These are phyloP conservation scores for Apophysomyces sp. DNA, from an alignment of 371 early-diverging fungal genomes.

Conservation along the genomic window DNA sequence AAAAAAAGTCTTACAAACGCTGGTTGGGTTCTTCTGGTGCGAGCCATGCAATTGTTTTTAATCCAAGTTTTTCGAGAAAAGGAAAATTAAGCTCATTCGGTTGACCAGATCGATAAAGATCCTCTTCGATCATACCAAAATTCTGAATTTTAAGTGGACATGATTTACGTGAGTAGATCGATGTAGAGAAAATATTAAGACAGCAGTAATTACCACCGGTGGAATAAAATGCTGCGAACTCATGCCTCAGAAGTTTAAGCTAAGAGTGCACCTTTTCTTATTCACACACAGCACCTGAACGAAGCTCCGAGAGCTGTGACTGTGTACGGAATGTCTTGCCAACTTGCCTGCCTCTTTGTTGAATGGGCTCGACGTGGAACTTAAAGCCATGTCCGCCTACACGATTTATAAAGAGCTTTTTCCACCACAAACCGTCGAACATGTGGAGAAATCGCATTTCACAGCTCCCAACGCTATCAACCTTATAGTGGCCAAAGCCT, in stretches of 20 bases:
- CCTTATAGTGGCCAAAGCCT: constrained; percentile 75
- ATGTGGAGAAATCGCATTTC: constrained; percentile 72
- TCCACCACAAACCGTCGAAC: constrained; percentile 80
- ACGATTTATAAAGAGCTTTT: constrained; percentile 79
- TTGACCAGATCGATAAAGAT: constrained; percentile 96
- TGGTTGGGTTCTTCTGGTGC: constrained; percentile 96
- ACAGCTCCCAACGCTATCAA: constrained; percentile 70
- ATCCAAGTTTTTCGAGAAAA: constrained; percentile 90
- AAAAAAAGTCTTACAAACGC: constrained; percentile 65
- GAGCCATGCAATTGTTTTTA: constrained; percentile 90
- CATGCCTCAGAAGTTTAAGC: constrained; percentile 25
- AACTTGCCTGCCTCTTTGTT: not conserved
- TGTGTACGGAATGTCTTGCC: not conserved
- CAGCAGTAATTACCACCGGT: constrained; percentile 59
- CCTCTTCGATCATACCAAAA: constrained; percentile 96
- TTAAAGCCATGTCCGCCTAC: constrained; percentile 50
- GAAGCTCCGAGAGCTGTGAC: no score
- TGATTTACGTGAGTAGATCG: not conserved
- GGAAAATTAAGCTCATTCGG: constrained; percentile 98
- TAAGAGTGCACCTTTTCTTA: no score
- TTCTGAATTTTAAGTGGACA: constrained; percentile 55
- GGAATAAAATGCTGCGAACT: constrained; percentile 82
- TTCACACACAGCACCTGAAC: no score
- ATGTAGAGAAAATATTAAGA: not conserved
- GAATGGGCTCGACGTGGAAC: not conserved